Base-by-base conservation (phyloP, 495 filamentous ascomycete genomes). In the Aspergillus nanangensis region DNA sequence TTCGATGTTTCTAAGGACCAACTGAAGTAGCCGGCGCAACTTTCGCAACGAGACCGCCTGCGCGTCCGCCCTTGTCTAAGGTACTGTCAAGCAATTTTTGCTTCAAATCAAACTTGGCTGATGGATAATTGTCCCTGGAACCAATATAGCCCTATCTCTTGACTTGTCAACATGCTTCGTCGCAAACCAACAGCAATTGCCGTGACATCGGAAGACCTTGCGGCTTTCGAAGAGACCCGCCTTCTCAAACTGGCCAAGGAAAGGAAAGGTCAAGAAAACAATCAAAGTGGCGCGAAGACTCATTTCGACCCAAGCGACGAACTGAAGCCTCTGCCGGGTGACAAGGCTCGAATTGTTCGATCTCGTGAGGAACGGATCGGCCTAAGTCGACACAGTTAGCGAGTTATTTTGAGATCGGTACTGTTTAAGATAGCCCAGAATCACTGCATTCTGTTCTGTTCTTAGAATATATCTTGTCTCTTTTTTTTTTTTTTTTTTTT, bases 111-210 rank as follows among this genome's bases (percentile, higher is more conserved):
- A 29, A 29, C 5, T 29, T 29, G 5, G 7, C 25, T 29, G 25
- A 5, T 29, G 7, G 11, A 7, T 11, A 29, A 29, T 11, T 5
- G 11, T 11, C 11, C 25, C 25, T 29, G 25, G 7, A 11, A 29
- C 25, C 25, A 29, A 29, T 11, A 29, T 29, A 29, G n/a, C n/a
- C n/a, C n/a, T n/a, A n/a, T n/a, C n/a, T n/a, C n/a, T 18, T n/a
- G n/a, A n/a, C n/a, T n/a, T n/a, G n/a, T n/a, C 13, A 56, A 53
- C 14, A 94, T 94, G 88, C 83, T 94, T 46, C 88, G 88, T 56
- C 83, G 88, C 27, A 82, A 85, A 38, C 84, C 87, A 2, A 94
- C 88, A 4, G 75, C 81, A 21, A 86, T 94, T 50, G 76, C 79
- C 41, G 74, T 94, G 29, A 92, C 88, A 0, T 71, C 82, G 8